Evolutionary conservation across 768 basidiomycete genomes (phyloP).

Genomic region (Mycena rebaudengoi): DNA sequence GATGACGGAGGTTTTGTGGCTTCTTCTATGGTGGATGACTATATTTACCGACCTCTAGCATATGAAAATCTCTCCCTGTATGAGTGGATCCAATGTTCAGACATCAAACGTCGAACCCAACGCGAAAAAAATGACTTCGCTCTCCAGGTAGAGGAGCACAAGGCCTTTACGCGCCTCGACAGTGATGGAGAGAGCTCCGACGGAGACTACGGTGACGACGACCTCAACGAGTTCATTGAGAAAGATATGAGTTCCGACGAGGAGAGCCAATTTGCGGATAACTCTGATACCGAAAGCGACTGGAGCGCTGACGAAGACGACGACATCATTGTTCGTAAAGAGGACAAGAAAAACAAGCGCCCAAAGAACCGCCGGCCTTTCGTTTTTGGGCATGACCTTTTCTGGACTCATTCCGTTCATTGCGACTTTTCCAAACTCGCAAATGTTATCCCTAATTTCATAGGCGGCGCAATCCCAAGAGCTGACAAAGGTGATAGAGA

Average conservation of each 20-base stretch:
- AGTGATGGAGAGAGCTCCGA: neutral
- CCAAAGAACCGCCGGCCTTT: too few relatives aligned
- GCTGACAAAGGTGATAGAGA: too few relatives aligned
- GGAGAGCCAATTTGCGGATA: neutral
- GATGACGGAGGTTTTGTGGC: neutral
- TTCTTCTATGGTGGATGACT: neutral
- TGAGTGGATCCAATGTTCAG: neutral
- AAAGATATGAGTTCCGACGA: neutral
- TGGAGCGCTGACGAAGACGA: too few relatives aligned
- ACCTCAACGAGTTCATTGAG: neutral
- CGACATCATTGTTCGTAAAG: neutral
- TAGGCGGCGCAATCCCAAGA: too few relatives aligned
- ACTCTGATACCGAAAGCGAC: too few relatives aligned
- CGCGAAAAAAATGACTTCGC: neutral
- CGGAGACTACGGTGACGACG: neutral
- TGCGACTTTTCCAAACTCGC: too few relatives aligned
- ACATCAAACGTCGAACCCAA: neutral
- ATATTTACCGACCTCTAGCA: neutral
- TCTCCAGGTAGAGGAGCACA: neutral
- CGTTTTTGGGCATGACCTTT: too few relatives aligned
- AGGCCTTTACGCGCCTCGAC: neutral
- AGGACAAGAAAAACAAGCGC: neutral
- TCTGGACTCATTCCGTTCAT: too few relatives aligned
- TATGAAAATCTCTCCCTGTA: neutral
- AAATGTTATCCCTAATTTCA: too few relatives aligned